Evolutionary conservation across 2,329 filamentous ascomycete species (phyloP), one percentile per base, ranked within the genome.

Genomic region (Monascus ruber): DNA sequence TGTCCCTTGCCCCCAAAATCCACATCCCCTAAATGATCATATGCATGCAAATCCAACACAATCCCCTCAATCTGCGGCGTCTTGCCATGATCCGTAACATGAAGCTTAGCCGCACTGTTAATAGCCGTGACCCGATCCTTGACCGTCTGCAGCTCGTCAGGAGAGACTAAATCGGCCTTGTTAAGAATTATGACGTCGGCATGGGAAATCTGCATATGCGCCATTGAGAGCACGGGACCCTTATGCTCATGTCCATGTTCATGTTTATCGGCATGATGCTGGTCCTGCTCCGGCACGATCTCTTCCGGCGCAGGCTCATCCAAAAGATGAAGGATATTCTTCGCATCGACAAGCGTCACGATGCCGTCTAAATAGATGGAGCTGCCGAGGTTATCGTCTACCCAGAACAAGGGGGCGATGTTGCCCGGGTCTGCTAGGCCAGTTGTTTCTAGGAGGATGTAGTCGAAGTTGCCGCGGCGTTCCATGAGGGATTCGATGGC

Each of bases 331-430:
- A 93, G 61, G 24, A 98, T 83, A 53, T 96, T 95, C 65, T 91
- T 93, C 27, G 88, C 89, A 59, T 98, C 91, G 17, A 98, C 85
- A 1, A 98, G 70, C 0, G 91, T 96, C 35, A 96, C 88, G 41
- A 98, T 94, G 2, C 91, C 91, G 56, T 98, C 91, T 0, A 98
- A 76, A 60, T 94, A 98, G 52, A 98, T 95, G 31, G 83, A 88
- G 61, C 88, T 94, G 5, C 87, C 89, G 2, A 98, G 74, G 0
- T 88, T 91, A 48, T 96, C 89, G 52, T 98, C 91, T 25, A 98
- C 81, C 91, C 91, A 98, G 66, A 98, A 98, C 9, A 96, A 68
- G 1, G 91, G 91, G 0, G 91, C 91, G 37, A 98, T 79, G 53
- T 96, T 96, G 1, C 91, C 91, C 0, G 91, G 91, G 55, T 98